phyloP scores from a whole-genome alignment of 768 basidiomycete genomes.

The Mycena galopus region DNA sequence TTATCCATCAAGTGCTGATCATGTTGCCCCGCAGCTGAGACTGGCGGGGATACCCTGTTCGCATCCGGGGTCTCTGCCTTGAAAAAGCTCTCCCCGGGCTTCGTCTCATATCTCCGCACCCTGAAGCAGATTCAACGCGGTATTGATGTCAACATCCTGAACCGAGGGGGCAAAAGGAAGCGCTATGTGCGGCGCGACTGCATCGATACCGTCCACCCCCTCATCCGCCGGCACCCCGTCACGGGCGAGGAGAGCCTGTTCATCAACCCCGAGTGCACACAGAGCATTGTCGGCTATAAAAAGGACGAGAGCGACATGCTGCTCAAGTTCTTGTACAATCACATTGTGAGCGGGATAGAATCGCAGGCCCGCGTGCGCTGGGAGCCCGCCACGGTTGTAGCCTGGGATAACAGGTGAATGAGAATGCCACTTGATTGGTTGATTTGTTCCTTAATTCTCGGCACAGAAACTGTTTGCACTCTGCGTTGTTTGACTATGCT shows the following conservation, averaged over 20 bases:
- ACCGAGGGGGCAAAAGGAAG: conserved; percentile 61
- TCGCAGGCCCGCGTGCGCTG: conserved; percentile 64
- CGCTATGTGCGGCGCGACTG: conserved; percentile 50
- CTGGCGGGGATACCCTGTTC: conserved; percentile 68
- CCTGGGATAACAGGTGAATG: conserved; percentile 57
- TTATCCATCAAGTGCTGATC: background rate
- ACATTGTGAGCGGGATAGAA: conserved; percentile 62
- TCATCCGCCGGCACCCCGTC: conserved; percentile 69
- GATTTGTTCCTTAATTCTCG: background rate
- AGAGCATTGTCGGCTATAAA: conserved; percentile 67
- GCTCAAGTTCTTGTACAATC: conserved; percentile 67
- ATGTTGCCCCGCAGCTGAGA: conserved; percentile 41
- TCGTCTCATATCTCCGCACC: conserved; percentile 68
- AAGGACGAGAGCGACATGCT: conserved; percentile 67
- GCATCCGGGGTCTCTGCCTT: conserved; percentile 70
- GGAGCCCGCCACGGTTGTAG: conserved; percentile 66
- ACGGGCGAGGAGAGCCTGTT: conserved; percentile 73
- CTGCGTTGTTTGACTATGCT: conserved; percentile 55
- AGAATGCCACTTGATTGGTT: background rate
- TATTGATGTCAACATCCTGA: conserved; percentile 60
- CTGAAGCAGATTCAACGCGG: conserved; percentile 68
- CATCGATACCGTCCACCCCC: conserved; percentile 51
- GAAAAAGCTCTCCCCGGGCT: conserved; percentile 68
- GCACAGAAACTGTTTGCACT: conserved; percentile 51
- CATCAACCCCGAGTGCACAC: conserved; percentile 68